Evolutionary conservation across 768 basidiomycete genomes (phyloP).

Genomic region (Amanita rubescens): DNA sequence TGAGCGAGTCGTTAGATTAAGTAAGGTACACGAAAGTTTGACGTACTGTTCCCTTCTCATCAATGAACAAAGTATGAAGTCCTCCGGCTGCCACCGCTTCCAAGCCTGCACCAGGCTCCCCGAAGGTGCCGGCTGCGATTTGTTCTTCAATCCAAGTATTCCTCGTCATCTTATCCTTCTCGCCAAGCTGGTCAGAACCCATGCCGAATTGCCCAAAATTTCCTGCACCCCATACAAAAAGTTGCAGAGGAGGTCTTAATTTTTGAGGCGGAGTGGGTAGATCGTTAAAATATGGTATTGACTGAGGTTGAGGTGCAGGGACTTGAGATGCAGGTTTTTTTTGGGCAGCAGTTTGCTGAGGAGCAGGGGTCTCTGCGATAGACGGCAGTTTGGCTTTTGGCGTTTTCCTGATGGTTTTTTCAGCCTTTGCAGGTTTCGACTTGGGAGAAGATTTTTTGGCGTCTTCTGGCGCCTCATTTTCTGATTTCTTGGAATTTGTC

Average conservation of each 20-base stretch:
- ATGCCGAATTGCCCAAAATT: constrained; percentile 96
- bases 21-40: constrained; percentile 3
- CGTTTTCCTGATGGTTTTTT: constrained; percentile 12
- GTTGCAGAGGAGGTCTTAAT: constrained; percentile 55
- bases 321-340: too few species aligned
- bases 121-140: constrained; percentile 65
- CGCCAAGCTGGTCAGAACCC: constrained; percentile 66
- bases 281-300: constrained; percentile 56
- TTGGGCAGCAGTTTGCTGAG: too few species aligned
- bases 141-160: constrained; percentile 73
- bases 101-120: constrained; percentile 67
- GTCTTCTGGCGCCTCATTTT: constrained; percentile 27
- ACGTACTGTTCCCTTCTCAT: constrained; percentile 85
- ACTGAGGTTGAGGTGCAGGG: constrained; percentile 27
- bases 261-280: constrained; percentile 53
- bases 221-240: constrained; percentile 88
- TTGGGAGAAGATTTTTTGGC: constrained; percentile 15
- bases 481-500: constrained; percentile 34
- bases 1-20: constrained; percentile 21
- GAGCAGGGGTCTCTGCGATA: constrained; percentile 19
- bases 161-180: constrained; percentile 68
- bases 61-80: constrained; percentile 82
- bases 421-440: constrained; percentile 6
- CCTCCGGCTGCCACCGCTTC: constrained; percentile 80
- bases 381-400: constrained; percentile 15